These are phyloP conservation scores for Eimeria necatrix DNA, from an alignment of 169 alveolate genomes.

Conservation along the genomic window DNA sequence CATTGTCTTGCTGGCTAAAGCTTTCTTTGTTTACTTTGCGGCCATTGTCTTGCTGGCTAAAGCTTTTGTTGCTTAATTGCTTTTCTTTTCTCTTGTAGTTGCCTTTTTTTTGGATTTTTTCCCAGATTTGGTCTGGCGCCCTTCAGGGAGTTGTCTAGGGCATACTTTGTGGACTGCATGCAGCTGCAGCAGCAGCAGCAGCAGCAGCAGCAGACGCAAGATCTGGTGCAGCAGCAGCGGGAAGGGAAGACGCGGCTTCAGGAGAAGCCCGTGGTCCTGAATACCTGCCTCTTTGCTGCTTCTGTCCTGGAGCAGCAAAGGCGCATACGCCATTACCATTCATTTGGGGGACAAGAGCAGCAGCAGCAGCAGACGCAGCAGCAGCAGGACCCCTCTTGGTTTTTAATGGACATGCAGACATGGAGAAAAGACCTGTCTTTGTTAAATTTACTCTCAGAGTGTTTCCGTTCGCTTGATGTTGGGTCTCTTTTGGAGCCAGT, in stretches of 20 bases:
- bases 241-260: neutral
- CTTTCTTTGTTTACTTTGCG: neutral
- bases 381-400: constrained; percentile 2
- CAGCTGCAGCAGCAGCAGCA: constrained; percentile 51
- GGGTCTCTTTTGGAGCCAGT: constrained; percentile 56
- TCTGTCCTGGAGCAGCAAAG: constrained; percentile 59
- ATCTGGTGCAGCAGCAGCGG: neutral
- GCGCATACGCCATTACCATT: neutral
- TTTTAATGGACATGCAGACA: constrained; percentile 15
- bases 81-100: neutral
- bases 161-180: neutral
- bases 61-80: neutral
- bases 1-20: neutral
- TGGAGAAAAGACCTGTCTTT: constrained; percentile 65
- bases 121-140: constrained; percentile 29
- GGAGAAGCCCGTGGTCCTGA: constrained; percentile 32
- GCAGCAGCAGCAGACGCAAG: neutral
- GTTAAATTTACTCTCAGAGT: constrained; percentile 53
- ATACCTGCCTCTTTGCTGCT: constrained; percentile 50
- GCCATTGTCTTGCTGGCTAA: neutral
- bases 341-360: neutral
- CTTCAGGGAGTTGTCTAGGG: constrained; percentile 37
- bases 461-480: constrained; percentile 1
- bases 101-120: neutral
- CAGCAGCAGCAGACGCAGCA: constrained; percentile 42